Conservation (phyloP, 768 basidiomycete species). For the Suillus subluteus region DNA sequence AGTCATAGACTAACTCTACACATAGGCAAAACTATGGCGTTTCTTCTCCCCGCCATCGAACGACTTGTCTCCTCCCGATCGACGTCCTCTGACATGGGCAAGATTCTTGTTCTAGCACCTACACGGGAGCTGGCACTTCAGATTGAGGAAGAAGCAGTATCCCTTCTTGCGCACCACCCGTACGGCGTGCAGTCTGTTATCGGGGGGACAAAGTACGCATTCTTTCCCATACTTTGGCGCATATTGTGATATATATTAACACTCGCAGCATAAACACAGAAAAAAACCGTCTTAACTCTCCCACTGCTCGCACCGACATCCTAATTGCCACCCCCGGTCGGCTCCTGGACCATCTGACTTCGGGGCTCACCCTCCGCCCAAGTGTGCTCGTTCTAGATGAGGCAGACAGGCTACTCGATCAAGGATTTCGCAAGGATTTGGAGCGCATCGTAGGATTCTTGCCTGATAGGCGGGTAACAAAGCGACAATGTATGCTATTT, state of each 20-base stretch:
- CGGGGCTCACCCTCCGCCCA: slow-evolving; percentile 2
- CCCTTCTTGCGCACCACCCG: slow-evolving; percentile 42
- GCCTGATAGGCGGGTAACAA: slow-evolving; percentile 49
- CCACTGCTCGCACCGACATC: slow-evolving; percentile 46
- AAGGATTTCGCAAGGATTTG: slow-evolving; percentile 71
- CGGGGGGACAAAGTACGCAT: slow-evolving; percentile 54
- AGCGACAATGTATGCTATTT: slow-evolving; percentile 69
- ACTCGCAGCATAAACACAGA: slow-evolving; percentile 26
- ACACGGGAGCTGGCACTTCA: slow-evolving; percentile 75
- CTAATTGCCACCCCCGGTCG: slow-evolving; percentile 79
- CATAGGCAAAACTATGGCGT: slow-evolving; percentile 71
- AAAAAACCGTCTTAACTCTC: slow-evolving; percentile 27
- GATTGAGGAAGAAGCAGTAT: slow-evolving; percentile 65
- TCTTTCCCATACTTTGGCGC: neutral
- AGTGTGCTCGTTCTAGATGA: slow-evolving; percentile 63
- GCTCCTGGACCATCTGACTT: slow-evolving; percentile 66
- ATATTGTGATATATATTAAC: slow-evolving; percentile 18
- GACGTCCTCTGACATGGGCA: slow-evolving; percentile 32
- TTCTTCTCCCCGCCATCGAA: slow-evolving; percentile 77
- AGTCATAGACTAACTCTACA: neutral
- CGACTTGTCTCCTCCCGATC: slow-evolving; percentile 47
- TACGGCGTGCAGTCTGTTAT: slow-evolving; percentile 53
- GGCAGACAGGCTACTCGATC: slow-evolving; percentile 74
- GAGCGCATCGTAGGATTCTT: slow-evolving; percentile 59
- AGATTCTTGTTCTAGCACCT: slow-evolving; percentile 69